Evolutionary conservation across 768 basidiomycete species (phyloP).

Genomic region (Serendipita indica): DNA sequence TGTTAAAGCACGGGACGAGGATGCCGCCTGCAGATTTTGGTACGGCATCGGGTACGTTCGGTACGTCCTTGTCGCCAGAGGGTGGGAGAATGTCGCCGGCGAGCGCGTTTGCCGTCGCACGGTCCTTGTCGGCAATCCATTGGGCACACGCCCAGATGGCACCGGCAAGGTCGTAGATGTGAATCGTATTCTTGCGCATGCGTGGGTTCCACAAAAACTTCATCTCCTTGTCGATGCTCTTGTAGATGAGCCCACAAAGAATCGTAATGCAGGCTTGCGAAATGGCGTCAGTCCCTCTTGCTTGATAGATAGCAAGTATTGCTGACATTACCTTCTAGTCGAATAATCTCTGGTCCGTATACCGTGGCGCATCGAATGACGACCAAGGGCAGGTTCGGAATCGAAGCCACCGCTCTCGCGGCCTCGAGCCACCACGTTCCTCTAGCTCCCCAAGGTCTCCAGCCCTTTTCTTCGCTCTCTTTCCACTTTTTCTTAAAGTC

Average conservation of each 20-base stretch:
- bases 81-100: conserved; percentile 56
- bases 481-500: not conserved
- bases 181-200: conserved; percentile 43
- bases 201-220: conserved; percentile 50
- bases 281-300: no score
- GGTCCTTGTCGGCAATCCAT: conserved; percentile 56
- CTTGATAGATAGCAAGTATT: not conserved
- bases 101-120: conserved; percentile 42
- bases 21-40: conserved; percentile 30
- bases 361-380: not conserved
- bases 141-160: conserved; percentile 59
- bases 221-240: conserved; percentile 71
- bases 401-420: not conserved
- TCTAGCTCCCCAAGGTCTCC: not conserved
- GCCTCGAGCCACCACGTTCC: not conserved
- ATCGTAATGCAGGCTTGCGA: conserved; percentile 36
- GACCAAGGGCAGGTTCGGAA: not conserved
- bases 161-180: conserved; percentile 62
- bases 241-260: conserved; percentile 66
- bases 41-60: conserved; percentile 47
- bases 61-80: conserved; percentile 55
- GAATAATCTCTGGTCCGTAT: not conserved
- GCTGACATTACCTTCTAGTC: not conserved
- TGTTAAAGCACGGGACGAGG: conserved; percentile 66
- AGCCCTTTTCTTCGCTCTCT: not conserved